Base-by-base conservation (phyloP, 192 early-diverging fungal genomes). In the Linnemannia exigua region DNA sequence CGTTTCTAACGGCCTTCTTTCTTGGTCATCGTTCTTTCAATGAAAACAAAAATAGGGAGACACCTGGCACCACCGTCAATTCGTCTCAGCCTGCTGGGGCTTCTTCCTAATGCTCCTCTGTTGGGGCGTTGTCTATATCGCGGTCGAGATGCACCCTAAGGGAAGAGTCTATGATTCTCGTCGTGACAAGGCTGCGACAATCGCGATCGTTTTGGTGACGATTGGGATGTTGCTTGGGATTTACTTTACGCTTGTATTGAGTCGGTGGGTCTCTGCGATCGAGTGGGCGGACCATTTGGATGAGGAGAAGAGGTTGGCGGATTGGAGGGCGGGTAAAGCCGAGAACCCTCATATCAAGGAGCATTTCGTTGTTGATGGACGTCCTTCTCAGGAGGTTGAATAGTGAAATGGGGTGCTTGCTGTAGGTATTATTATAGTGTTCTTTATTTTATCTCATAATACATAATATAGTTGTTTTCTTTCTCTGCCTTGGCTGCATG, bases 51-150 rank as follows among this genome's bases (percentile, higher is more conserved):
- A 16, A 19, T 46, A 77, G 75, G 82, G 82, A 58, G 78, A 25
- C 41, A 77, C 71, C 36, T 84, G 82, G 82, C 82, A 84, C 72
- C 76, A 70, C 17, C 82, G 76, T n/a, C 82, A 84, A 41, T 84
- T 78, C 28, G 76, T 84, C 12, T 84, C 82, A 5, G 82, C 75
- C 11, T 79, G 38, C 20, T 84, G 82, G 82, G 82, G 82, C 14
- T 84, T 84, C 76, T 69, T 84, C 16, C 67, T 84, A 7, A 84
- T 84, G 82, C 58, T 78, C 50, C 72, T 84, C 52, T 84, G 82
- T 66, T 84, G 82, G 82, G 71, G 76, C 11, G n/a, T 84, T 6
- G 82, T 84, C 50, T 84, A 84, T 44, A 84, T 84, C 48, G 82
- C 82, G 1, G 82, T 84, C 15, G 76, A 78, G 67, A 36, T 5